These are phyloP conservation scores for Kalanchoe fedtschenkoi DNA, from an alignment of 164 flowering plant genomes.

Conservation along the genomic window DNA sequence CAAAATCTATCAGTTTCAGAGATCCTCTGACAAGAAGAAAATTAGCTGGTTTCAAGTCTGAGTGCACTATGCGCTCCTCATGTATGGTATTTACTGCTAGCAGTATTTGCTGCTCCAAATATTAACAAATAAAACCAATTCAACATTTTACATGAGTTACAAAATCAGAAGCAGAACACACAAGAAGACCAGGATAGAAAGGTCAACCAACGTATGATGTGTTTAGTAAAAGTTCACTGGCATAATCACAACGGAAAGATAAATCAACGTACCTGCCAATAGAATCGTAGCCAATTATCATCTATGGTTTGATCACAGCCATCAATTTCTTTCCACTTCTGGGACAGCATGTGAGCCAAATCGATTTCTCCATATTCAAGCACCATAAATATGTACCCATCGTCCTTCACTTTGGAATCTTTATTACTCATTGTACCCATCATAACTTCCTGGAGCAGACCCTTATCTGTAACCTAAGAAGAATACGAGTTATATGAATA, in stretches of 20 bases:
- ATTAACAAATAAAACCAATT: not conserved
- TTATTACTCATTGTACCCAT: conserved; percentile 54
- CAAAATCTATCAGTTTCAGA: conserved; percentile 93
- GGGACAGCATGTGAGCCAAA: conserved; percentile 95
- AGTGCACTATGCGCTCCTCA: conserved; percentile 96
- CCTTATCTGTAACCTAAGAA: conserved; percentile 83
- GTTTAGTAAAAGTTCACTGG: not conserved
- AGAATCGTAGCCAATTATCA: conserved; percentile 96
- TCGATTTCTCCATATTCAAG: conserved; percentile 99
- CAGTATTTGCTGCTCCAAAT: conserved; percentile 75
- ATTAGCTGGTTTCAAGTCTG: conserved; percentile 98
- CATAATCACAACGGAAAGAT: not conserved
- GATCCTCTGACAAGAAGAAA: conserved; percentile 95
- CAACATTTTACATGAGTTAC: too few relatives aligned
- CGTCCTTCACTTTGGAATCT: conserved; percentile 79
- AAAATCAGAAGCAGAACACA: not conserved
- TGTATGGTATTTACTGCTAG: conserved; percentile 92
- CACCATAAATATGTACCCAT: conserved; percentile 88
- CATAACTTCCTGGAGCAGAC: conserved; percentile 66
- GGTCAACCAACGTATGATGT: conserved; percentile 1
- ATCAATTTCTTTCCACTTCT: conserved; percentile 86
- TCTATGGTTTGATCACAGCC: conserved; percentile 46
- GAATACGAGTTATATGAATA: conserved; percentile 10
- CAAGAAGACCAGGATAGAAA: not conserved
- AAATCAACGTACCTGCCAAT: conserved; percentile 71